phyloP scores from a whole-genome alignment of 2,329 filamentous ascomycete genomes.

The Aureobasidium sp. region DNA sequence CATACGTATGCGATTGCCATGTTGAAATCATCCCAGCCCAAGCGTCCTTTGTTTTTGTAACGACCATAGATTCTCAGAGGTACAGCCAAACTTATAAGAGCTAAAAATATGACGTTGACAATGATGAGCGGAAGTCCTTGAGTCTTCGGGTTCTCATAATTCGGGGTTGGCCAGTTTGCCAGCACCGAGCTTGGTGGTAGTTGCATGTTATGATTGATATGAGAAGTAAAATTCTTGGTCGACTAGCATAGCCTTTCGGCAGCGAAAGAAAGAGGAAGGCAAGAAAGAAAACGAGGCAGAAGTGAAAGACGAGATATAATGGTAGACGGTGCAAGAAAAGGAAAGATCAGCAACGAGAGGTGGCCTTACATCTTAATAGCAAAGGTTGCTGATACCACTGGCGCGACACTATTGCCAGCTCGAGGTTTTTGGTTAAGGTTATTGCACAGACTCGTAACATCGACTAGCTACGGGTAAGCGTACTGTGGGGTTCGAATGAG shows the following conservation, averaged over 20 bases:
- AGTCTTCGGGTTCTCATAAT: constrained; percentile 37
- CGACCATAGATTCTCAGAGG: constrained; percentile 36
- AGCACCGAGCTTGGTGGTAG: constrained; percentile 28
- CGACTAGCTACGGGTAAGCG: not conserved
- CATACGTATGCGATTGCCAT: constrained; percentile 36
- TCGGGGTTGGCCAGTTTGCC: constrained; percentile 34
- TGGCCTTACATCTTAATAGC: constrained; percentile 3
- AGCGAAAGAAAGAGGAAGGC: not conserved
- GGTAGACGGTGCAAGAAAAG: not conserved
- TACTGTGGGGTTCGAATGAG: constrained; percentile 3
- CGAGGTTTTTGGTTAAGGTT: constrained; percentile 14
- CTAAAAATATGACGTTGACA: constrained; percentile 34
- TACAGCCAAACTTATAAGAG: constrained; percentile 32
- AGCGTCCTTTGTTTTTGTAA: constrained; percentile 35
- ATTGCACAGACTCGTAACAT: constrained; percentile 3
- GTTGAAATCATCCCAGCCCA: constrained; percentile 38
- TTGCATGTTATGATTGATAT: constrained; percentile 5
- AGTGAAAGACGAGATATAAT: not conserved
- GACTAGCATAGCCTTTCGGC: not conserved
- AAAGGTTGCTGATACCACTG: not conserved
- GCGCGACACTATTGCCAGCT: not conserved
- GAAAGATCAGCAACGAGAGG: not conserved
- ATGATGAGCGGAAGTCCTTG: constrained; percentile 35
- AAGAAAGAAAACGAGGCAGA: not conserved
- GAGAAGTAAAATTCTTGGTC: not conserved